A percentile compares a stretch with the other conserved stretches of the same genome.
Evolutionary conservation across 2,329 filamentous ascomycete species (phyloP).

Genomic region (Cordyceps tenuipes): DNA sequence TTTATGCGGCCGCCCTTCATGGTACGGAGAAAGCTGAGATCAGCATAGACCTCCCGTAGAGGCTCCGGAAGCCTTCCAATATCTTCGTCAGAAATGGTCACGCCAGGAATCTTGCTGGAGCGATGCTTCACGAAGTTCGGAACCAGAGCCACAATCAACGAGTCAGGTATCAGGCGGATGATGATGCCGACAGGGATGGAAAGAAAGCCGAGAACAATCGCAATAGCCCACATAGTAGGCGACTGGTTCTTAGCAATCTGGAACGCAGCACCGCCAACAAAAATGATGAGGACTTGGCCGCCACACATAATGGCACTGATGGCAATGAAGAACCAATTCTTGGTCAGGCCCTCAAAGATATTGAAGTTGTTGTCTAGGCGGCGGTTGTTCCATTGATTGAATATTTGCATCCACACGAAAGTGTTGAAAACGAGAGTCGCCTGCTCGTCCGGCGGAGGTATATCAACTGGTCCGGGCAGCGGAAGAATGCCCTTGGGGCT

Average conservation of each 20-base stretch:
- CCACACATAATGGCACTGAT: conserved; percentile 85
- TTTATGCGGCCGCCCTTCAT: conserved; percentile 77
- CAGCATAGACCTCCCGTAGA: conserved; percentile 67
- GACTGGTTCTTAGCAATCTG: conserved; percentile 57
- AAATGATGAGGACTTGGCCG: conserved; percentile 83
- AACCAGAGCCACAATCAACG: conserved; percentile 46
- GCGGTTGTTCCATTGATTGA: conserved; percentile 96
- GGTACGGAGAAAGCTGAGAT: conserved; percentile 70
- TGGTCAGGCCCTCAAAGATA: conserved; percentile 79
- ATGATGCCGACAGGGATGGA: conserved; percentile 77
- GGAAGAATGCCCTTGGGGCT: conserved; percentile 32
- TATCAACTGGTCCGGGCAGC: conserved; percentile 42
- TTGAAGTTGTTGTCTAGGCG: conserved; percentile 93
- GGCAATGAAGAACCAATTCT: conserved; percentile 80
- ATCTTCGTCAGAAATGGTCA: conserved; percentile 58
- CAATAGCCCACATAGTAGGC: conserved; percentile 77
- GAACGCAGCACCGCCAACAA: conserved; percentile 76
- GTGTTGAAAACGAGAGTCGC: conserved; percentile 91
- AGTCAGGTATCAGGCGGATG: conserved; percentile 77
- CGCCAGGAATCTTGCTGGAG: conserved; percentile 37
- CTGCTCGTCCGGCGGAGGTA: conserved; percentile 38
- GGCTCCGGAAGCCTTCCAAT: conserved; percentile 63
- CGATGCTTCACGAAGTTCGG: conserved; percentile 44
- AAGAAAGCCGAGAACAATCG: conserved; percentile 72
- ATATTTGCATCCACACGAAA: conserved; percentile 99